Evolutionary conservation across 495 filamentous ascomycete genomes (phyloP).

Genomic region (Hypomontagnella submonticulosa): DNA sequence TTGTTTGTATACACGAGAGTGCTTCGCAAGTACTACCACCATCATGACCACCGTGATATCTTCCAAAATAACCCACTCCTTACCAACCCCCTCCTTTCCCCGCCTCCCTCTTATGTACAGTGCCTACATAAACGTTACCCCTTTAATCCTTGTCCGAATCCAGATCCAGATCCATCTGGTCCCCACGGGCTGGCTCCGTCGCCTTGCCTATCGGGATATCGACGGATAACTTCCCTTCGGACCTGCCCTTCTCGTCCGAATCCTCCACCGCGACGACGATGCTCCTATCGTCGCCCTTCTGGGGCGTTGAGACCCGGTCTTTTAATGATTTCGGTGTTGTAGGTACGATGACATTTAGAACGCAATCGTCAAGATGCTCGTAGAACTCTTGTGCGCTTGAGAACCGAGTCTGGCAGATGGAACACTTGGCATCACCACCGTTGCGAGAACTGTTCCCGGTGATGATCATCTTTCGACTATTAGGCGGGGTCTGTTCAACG

Average conservation of each 20-base stretch:
- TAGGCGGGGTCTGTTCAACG: conserved; percentile 96
- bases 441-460: conserved; percentile 64
- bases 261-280: conserved; percentile 71
- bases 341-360: conserved; percentile 94
- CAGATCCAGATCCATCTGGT: conserved; percentile 43
- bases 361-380: conserved; percentile 98
- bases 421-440: conserved; percentile 87
- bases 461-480: conserved; percentile 88
- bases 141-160: conserved; percentile 42
- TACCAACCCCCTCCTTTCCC: conserved; percentile 12
- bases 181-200: conserved; percentile 25
- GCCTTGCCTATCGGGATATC: conserved; percentile 14
- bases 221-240: conserved; percentile 33
- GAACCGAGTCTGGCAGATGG: conserved; percentile 93
- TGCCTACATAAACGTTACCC: conserved; percentile 3
- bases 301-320: conserved; percentile 65
- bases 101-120: conserved; percentile 28
- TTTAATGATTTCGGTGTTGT: conserved; percentile 73
- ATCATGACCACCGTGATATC: conserved; percentile 28
- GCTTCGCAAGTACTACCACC: conserved; percentile 22
- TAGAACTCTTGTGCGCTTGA: conserved; percentile 96
- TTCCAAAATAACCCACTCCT: background rate
- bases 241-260: conserved; percentile 64
- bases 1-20: conserved; percentile 33
- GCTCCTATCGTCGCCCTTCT: conserved; percentile 54